These are phyloP conservation scores for Cyphellophora attinorum DNA, from an alignment of 2,329 filamentous ascomycete genomes.

Conservation along the genomic window DNA sequence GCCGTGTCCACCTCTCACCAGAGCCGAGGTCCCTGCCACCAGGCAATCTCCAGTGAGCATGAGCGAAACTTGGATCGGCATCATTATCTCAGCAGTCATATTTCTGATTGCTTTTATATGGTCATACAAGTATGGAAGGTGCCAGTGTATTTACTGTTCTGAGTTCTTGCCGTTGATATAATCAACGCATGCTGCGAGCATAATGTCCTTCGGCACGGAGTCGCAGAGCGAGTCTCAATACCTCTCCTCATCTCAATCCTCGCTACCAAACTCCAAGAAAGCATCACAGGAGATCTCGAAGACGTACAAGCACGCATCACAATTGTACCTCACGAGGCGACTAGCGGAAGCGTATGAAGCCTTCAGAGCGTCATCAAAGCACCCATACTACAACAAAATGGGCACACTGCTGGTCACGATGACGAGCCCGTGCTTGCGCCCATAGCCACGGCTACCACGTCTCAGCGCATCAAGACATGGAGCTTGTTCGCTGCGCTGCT, in stretches of 20 bases:
- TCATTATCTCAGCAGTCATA: no score
- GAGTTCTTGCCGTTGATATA: no score
- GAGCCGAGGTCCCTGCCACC: no score
- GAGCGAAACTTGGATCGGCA: no score
- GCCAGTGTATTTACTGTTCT: no score
- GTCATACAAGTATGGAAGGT: no score
- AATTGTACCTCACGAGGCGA: constrained; percentile 87
- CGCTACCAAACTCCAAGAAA: constrained; percentile 51
- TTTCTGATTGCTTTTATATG: no score
- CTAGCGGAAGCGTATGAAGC: constrained; percentile 81
- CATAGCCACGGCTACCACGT: constrained; percentile 68
- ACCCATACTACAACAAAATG: constrained; percentile 25
- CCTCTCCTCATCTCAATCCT: constrained; percentile 60
- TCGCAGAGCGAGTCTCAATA: constrained; percentile 41
- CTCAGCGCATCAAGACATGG: constrained; percentile 90
- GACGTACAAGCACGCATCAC: constrained; percentile 86
- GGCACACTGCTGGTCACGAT: constrained; percentile 34
- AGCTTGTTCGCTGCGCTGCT: constrained; percentile 90
- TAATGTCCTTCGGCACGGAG: constrained; percentile 20
- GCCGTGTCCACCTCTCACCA: no score
- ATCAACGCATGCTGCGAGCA: no score
- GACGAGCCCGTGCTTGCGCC: constrained; percentile 52
- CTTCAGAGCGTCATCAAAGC: constrained; percentile 69
- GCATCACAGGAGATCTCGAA: constrained; percentile 63
- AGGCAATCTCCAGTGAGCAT: no score